These are phyloP conservation scores for Laburnicola sp. DNA, from an alignment of 2,329 filamentous ascomycete genomes.

Conservation along the genomic window DNA sequence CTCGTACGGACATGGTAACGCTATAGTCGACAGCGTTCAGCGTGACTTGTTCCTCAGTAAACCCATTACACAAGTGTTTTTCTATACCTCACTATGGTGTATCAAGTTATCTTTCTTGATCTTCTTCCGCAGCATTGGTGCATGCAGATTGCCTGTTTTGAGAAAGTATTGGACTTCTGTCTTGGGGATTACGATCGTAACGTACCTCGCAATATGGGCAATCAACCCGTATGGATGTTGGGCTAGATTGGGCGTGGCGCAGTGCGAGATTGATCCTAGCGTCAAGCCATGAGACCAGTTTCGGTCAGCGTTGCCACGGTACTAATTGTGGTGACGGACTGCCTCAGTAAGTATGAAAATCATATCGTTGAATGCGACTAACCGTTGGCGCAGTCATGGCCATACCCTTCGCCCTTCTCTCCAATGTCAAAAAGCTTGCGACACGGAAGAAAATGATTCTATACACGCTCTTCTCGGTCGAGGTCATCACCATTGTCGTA, in stretches of 20 bases:
- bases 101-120: background rate
- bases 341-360: background rate
- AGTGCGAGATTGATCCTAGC: background rate
- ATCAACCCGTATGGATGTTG: background rate
- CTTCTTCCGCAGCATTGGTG: background rate
- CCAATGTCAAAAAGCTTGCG: background rate
- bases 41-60: background rate
- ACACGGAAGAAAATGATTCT: background rate
- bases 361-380: background rate
- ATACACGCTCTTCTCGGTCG: background rate
- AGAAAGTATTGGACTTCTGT: background rate
- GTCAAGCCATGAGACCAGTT: background rate
- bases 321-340: background rate
- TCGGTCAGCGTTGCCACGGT: background rate
- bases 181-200: background rate
- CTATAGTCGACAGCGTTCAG: background rate
- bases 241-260: background rate
- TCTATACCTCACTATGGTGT: background rate
- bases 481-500: background rate
- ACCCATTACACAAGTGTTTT: background rate
- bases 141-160: background rate
- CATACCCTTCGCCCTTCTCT: background rate
- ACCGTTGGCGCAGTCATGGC: background rate
- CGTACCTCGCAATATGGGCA: background rate
- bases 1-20: too few species aligned